These are phyloP conservation scores for Xylariaceae sp. DNA, from an alignment of 2,329 filamentous ascomycete genomes.

Conservation along the genomic window DNA sequence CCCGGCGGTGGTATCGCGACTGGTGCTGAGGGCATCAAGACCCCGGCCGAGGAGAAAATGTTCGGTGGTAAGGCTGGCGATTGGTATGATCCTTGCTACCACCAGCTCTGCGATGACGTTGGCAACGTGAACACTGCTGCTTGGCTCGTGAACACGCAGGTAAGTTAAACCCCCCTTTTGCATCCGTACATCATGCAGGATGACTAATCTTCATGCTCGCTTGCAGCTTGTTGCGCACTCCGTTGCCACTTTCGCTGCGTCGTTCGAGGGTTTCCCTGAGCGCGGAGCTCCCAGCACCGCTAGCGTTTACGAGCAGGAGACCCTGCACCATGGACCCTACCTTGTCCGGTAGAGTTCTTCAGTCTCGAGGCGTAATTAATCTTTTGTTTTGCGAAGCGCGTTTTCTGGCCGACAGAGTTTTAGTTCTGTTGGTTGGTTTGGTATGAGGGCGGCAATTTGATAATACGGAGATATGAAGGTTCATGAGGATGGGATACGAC, in stretches of 20 bases:
- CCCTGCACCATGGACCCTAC: constrained; percentile 48
- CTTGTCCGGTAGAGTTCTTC: constrained; percentile 39
- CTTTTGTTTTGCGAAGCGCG: background rate
- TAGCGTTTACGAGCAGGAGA: constrained; percentile 32
- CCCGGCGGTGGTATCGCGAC: constrained; percentile 65
- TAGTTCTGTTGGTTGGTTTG: background rate
- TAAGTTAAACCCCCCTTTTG: constrained; percentile 25
- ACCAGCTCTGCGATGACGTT: constrained; percentile 57
- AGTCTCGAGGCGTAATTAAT: background rate
- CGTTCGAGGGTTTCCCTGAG: constrained; percentile 61
- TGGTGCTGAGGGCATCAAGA: constrained; percentile 56
- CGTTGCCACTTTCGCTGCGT: constrained; percentile 63
- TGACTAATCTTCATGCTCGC: background rate
- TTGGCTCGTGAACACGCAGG: constrained; percentile 57
- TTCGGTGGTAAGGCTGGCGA: constrained; percentile 53
- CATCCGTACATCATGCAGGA: background rate
- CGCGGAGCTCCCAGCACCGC: constrained; percentile 33
- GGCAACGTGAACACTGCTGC: constrained; percentile 54
- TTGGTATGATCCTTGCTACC: constrained; percentile 54
- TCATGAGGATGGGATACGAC: background rate
- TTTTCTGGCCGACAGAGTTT: background rate
- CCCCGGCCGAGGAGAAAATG: constrained; percentile 43
- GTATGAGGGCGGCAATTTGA: background rate
- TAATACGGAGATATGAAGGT: background rate
- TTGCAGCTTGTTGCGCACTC: constrained; percentile 61